Evolutionary conservation across 352 stramenopile species (phyloP).

Genomic region (Pythium volutum): DNA sequence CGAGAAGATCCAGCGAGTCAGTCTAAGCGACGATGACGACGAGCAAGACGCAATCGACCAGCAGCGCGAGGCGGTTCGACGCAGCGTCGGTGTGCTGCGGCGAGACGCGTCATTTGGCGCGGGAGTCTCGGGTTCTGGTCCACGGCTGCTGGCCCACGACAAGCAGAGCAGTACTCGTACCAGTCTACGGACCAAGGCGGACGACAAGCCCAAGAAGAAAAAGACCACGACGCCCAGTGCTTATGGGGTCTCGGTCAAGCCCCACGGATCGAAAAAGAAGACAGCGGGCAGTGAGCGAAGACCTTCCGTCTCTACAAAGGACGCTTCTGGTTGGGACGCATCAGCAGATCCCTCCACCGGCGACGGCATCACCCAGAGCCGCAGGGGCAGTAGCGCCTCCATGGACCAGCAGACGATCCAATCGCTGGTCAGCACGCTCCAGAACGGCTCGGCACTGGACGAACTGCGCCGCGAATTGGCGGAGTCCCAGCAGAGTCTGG

Average conservation of each 20-base stretch:
- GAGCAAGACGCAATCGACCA: constrained; percentile 38
- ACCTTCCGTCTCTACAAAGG: constrained; percentile 7
- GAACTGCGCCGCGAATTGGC: constrained; percentile 57
- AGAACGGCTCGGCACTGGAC: constrained; percentile 59
- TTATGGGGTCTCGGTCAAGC: constrained; percentile 40
- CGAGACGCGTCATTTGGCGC: constrained; percentile 10
- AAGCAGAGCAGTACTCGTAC: constrained; percentile 12
- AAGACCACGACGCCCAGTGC: constrained; percentile 36
- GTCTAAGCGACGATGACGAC: constrained; percentile 38
- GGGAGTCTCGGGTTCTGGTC: constrained; percentile 1
- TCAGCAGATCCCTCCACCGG: constrained; percentile 18
- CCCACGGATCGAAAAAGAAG: constrained; percentile 33
- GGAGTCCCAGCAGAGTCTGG: constrained; percentile 68
- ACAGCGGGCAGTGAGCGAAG: constrained; percentile 23
- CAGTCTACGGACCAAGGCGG: constrained; percentile 3
- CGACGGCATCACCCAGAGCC: constrained; percentile 4
- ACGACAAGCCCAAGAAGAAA: constrained; percentile 25
- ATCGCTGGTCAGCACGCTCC: constrained; percentile 66
- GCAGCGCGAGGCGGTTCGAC: constrained; percentile 13
- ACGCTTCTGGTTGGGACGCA: constrained; percentile 21
- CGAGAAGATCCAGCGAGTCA: constrained; percentile 45
- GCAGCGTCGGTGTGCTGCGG: constrained; percentile 9
- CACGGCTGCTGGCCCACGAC: constrained; percentile 1
- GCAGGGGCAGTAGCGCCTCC: constrained; percentile 22
- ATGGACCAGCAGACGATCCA: constrained; percentile 64